Evolutionary conservation across 2,329 filamentous ascomycete genomes (phyloP).

Genomic region (Aspergillus ibericus): DNA sequence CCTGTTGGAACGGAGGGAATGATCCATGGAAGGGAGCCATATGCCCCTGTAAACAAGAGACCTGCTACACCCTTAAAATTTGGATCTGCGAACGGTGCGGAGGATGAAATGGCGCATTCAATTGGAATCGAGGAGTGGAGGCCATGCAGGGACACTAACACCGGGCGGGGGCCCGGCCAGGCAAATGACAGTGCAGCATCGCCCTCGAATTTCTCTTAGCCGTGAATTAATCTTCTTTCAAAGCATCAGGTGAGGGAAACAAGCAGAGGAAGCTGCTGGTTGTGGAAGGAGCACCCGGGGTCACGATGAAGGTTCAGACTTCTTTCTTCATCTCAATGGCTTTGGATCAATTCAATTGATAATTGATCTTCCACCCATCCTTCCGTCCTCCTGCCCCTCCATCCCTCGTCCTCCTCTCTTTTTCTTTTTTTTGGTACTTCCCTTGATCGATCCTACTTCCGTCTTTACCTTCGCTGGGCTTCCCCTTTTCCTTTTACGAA

Average conservation of each 20-base stretch:
- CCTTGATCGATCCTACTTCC: background rate
- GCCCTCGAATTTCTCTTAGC: constrained; percentile 4
- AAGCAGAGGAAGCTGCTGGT: background rate
- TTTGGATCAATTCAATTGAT: background rate
- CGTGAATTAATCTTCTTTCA: constrained; percentile 7
- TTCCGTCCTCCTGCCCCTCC: background rate
- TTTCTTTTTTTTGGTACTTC: constrained; percentile 3
- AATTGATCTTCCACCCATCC: background rate
- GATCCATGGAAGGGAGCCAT: background rate
- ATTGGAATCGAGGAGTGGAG: constrained; percentile 13
- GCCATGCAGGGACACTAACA: constrained; percentile 4
- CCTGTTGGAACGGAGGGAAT: background rate
- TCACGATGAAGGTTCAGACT: background rate
- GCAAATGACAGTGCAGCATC: background rate
- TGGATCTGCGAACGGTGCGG: constrained; percentile 29
- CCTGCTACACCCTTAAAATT: constrained; percentile 19
- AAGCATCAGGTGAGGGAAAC: background rate
- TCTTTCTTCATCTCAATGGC: background rate
- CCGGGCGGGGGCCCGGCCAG: background rate
- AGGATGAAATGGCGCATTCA: constrained; percentile 7
- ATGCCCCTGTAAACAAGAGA: background rate
- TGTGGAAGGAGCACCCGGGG: background rate
- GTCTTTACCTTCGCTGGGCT: background rate
- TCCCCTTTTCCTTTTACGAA: constrained; percentile 2
- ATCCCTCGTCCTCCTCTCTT: background rate